A percentile compares a stretch with the other conserved stretches of the same genome.
phyloP scores from a whole-genome alignment of 345 rosid species.

The Salix exigua region DNA sequence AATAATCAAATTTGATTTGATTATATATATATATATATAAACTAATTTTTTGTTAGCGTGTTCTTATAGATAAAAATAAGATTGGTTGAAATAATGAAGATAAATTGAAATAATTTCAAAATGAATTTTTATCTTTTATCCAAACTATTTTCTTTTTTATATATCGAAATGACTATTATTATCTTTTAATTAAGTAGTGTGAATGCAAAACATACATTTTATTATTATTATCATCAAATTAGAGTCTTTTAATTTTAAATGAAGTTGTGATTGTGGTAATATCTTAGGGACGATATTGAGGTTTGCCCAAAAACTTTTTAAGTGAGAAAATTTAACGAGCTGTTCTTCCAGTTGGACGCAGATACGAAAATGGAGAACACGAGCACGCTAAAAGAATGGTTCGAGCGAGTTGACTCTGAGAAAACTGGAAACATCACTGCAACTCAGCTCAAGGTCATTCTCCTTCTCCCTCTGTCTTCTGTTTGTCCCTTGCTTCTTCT shows the following conservation, averaged over 20 bases:
- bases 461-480: background rate
- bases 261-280: background rate
- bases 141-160: too few species aligned
- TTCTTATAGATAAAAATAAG: too few species aligned
- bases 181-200: too few species aligned
- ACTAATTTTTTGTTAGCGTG: too few species aligned
- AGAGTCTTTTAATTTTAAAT: background rate
- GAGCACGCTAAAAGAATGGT: slow-evolving; percentile 54
- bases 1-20: too few species aligned
- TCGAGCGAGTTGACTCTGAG: slow-evolving; percentile 70
- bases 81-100: too few species aligned
- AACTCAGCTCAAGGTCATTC: slow-evolving; percentile 52
- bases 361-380: slow-evolving; percentile 42
- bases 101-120: too few species aligned
- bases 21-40: too few species aligned
- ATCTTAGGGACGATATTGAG: background rate
- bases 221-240: too few species aligned
- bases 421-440: slow-evolving; percentile 56
- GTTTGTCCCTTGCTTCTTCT: background rate
- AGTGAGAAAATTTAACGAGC: background rate
- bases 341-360: background rate
- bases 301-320: background rate
- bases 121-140: too few species aligned
- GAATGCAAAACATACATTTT: too few species aligned
- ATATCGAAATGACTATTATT: too few species aligned